Percentiles rank a stretch among this genome's conserved stretches.
These are phyloP conservation scores for Pichia insulana DNA, from an alignment of 805 yeast genomes.

Conservation along the genomic window DNA sequence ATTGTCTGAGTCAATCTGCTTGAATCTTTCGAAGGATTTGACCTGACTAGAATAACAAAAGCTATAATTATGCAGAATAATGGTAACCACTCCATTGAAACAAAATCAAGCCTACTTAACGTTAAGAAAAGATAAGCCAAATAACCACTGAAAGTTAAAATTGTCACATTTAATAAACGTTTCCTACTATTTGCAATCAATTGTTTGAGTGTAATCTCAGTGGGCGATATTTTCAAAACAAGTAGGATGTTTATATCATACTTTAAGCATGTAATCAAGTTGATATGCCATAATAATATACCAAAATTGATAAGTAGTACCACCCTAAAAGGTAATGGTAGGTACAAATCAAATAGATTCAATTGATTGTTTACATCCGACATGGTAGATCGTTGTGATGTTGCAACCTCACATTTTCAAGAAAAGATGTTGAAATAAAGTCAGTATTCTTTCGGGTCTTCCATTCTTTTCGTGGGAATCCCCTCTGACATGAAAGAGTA, in stretches of 20 bases:
- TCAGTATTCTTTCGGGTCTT: no score
- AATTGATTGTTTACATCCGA: no score
- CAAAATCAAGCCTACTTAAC: slow-evolving; percentile 19
- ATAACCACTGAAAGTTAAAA: slow-evolving; percentile 23
- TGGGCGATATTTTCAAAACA: slow-evolving; percentile 29
- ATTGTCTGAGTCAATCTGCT: slow-evolving; percentile 42
- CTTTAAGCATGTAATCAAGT: slow-evolving; percentile 32
- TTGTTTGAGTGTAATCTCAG: slow-evolving; percentile 15
- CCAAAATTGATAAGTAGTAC: slow-evolving; percentile 42
- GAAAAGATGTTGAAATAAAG: not conserved
- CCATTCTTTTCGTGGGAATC: no score
- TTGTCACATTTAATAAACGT: slow-evolving; percentile 16
- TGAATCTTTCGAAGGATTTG: slow-evolving; percentile 24
- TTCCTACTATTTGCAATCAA: slow-evolving; percentile 14
- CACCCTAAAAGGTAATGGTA: slow-evolving; percentile 45
- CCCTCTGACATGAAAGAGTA: no score
- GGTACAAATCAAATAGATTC: slow-evolving; percentile 3
- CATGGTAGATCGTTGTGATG: not conserved
- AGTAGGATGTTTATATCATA: slow-evolving; percentile 37
- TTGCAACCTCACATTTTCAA: not conserved
- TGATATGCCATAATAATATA: slow-evolving; percentile 43
- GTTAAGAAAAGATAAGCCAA: slow-evolving; percentile 22
- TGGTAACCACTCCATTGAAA: slow-evolving; percentile 29
- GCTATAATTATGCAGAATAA: slow-evolving; percentile 30
- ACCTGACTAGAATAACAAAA: slow-evolving; percentile 29